These are phyloP conservation scores for Casuarina equisetifolia DNA, from an alignment of 306 rosid species.

Conservation along the genomic window DNA sequence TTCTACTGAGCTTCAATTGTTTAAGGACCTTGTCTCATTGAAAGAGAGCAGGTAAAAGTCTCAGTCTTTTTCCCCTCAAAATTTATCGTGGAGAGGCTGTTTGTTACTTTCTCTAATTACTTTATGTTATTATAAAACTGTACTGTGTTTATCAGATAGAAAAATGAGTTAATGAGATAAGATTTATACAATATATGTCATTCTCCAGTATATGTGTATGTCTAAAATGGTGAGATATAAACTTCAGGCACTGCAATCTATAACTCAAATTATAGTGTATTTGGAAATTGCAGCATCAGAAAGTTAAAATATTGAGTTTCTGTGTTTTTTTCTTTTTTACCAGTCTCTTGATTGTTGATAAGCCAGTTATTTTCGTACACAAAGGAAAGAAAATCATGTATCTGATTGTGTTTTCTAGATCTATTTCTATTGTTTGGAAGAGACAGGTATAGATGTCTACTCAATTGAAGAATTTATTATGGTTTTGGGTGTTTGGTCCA, in stretches of 20 bases:
- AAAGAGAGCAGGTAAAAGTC: slow-evolving; percentile 81
- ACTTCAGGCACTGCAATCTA: not conserved
- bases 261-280: not conserved
- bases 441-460: not conserved
- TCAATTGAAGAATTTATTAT: not conserved
- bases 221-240: not conserved
- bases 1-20: slow-evolving; percentile 78
- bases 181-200: not conserved
- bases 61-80: not conserved
- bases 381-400: not conserved
- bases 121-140: not conserved
- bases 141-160: not conserved
- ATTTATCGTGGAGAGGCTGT: slow-evolving; percentile 4
- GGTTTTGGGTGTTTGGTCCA: not conserved
- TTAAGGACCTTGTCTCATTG: slow-evolving; percentile 65
- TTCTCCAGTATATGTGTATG: not conserved
- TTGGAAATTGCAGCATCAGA: not conserved
- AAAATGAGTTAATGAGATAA: not conserved
- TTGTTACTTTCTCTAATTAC: not conserved
- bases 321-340: not conserved
- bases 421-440: not conserved
- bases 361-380: not conserved
- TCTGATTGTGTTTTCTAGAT: not conserved
- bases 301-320: not conserved
- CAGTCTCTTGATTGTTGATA: not conserved